Evolutionary conservation across 225 moss, liverwort and hornwort species (phyloP).

Genomic region (Polytrichum commune): DNA sequence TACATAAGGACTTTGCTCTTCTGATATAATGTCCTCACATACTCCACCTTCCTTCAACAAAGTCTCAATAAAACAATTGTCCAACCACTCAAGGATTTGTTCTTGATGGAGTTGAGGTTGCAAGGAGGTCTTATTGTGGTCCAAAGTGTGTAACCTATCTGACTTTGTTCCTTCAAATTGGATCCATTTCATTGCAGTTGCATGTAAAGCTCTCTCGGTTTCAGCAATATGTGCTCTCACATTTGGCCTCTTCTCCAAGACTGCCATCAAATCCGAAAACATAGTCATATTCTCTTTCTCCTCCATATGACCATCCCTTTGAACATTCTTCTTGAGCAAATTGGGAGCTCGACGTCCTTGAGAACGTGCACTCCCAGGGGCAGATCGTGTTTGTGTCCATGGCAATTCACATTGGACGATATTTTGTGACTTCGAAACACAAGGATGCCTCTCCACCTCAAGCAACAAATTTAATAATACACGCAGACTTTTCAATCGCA

Average conservation of each 20-base stretch:
- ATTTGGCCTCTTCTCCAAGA: conserved; percentile 18
- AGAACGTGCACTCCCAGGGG: conserved; percentile 15
- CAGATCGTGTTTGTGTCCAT: conserved; percentile 16
- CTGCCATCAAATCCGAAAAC: conserved; percentile 17
- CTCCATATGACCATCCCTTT: neutral
- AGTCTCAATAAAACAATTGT: conserved; percentile 60
- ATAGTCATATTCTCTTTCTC: conserved; percentile 20
- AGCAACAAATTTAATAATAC: conserved; percentile 45
- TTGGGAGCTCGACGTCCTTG: neutral
- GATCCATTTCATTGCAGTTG: conserved; percentile 26
- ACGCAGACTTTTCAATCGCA: conserved; percentile 42
- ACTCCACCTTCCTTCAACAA: conserved; percentile 40
- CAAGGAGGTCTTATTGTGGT: neutral
- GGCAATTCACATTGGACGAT: neutral
- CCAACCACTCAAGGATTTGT: conserved; percentile 62
- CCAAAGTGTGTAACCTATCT: conserved; percentile 13
- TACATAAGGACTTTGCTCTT: neutral
- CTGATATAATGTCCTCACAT: too few species aligned
- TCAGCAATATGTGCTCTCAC: neutral
- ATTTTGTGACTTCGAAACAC: neutral
- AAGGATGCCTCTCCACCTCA: neutral
- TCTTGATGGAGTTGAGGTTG: conserved; percentile 11
- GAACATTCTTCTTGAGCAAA: neutral
- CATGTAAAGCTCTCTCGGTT: conserved; percentile 26
- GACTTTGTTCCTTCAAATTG: conserved; percentile 43